Base-by-base conservation (phyloP, 257 asterid species). In the Nicotiana noctiflora region DNA sequence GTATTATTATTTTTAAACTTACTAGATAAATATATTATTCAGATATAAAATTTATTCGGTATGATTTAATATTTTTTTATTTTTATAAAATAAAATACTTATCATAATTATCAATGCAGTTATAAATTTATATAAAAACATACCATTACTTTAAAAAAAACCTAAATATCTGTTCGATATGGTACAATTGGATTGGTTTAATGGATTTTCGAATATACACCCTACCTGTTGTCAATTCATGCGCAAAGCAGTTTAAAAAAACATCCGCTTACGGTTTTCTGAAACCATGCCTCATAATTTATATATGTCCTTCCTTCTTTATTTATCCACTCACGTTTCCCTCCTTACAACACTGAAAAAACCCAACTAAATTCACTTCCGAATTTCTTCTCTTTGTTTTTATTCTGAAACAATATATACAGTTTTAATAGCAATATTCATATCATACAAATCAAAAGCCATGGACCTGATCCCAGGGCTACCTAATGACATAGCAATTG, bases 391-490 rank as follows among this genome's bases (percentile, higher is more conserved):
- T 2, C 8, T 5, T 52, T 53, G 15, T 19, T 0, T 37, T 37
- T 37, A 0, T 37, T 37, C 49, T 8, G 49, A 40, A 40, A 8
- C 49, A 1, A 62, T 25, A 25, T 8, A 62, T 3, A 6, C 12
- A 62, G 17, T 9, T 60, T 60, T 3, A 1, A 5, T 25, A 66
- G 29, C 53, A 9, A 34, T 40, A 40, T 8, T 66, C 75, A 66
- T 40, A 25, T 40, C 49, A 66, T 18, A 67, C 29, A 5, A 70
- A 49, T 2, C 9, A 8, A 40, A 40, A 44, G 49, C 27, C 21
- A 80, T 80, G 83, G 79, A 80, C 11, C 9, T 80, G 4, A 80
- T 80, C 53, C 83, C 83, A 8, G 83, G 79, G 17, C 21, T 80
- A 27, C 49, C 79, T 1, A 67, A 80, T 46, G 83, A 79, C 1